Evolutionary conservation across 257 asterid species (phyloP).

Genomic region (Scutellaria minor): DNA sequence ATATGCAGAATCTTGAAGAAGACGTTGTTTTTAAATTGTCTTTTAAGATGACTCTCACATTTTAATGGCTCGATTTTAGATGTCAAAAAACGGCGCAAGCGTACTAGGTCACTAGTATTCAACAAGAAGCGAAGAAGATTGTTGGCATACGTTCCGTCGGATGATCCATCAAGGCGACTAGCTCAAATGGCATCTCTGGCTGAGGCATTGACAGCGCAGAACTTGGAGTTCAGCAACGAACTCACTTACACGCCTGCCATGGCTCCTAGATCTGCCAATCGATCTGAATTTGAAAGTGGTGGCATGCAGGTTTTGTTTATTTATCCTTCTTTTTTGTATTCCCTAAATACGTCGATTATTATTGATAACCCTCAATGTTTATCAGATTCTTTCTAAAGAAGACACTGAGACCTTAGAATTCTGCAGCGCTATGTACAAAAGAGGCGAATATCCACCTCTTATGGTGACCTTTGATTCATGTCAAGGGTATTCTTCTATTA

Average conservation of each 20-base stretch:
- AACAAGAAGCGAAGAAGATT: conserved; percentile 80
- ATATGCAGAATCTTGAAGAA: conserved; percentile 6
- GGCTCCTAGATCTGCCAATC: conserved; percentile 81
- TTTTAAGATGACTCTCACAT: not conserved
- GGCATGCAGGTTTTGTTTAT: conserved; percentile 78
- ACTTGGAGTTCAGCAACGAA: conserved; percentile 73
- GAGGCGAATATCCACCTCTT: conserved; percentile 85
- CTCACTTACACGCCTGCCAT: conserved; percentile 69
- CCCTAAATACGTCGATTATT: no score
- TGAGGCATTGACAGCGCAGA: conserved; percentile 63
- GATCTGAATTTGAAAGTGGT: conserved; percentile 65
- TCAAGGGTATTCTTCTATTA: conserved; percentile 67
- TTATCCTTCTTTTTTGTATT: no score
- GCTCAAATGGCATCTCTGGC: conserved; percentile 80
- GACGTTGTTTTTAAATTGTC: not conserved
- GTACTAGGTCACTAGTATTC: conserved; percentile 53
- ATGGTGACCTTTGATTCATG: conserved; percentile 65
- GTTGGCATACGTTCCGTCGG: conserved; percentile 64
- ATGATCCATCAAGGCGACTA: conserved; percentile 54
- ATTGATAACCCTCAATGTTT: no score
- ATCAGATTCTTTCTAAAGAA: conserved; percentile 75
- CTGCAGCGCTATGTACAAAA: conserved; percentile 61
- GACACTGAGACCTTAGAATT: conserved; percentile 62
- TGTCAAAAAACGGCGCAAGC: conserved; percentile 67
- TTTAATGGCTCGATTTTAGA: conserved; percentile 34